Evolutionary conservation across 257 asterid genomes (phyloP).

Genomic region (Fraxinus anomala): DNA sequence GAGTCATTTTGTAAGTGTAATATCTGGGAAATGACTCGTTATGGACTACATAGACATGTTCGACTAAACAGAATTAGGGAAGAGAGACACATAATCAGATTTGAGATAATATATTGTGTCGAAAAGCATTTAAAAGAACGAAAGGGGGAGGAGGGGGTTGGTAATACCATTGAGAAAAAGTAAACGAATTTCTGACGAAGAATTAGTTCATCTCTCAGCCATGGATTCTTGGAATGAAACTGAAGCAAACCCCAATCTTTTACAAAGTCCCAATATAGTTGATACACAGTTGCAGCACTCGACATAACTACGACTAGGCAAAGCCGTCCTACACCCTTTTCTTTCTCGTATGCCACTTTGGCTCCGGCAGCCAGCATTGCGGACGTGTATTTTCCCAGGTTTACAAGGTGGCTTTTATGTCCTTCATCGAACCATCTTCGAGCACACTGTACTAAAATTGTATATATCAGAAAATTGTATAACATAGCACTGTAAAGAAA

Average conservation of each 20-base stretch:
- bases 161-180: constrained; percentile 76
- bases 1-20: background rate
- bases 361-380: constrained; percentile 98
- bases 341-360: constrained; percentile 88
- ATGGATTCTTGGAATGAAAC: constrained; percentile 77
- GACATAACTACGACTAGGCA: constrained; percentile 65
- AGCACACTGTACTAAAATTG: constrained; percentile 61
- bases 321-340: constrained; percentile 68
- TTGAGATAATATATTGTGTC: background rate
- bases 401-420: constrained; percentile 70
- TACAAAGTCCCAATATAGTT: constrained; percentile 92
- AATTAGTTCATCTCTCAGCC: constrained; percentile 88
- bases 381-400: constrained; percentile 87
- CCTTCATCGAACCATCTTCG: constrained; percentile 97
- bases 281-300: constrained; percentile 78
- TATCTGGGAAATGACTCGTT: background rate
- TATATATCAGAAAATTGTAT: background rate
- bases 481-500: too few relatives aligned
- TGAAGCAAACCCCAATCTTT: constrained; percentile 96
- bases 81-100: background rate
- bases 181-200: constrained; percentile 61
- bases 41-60: background rate
- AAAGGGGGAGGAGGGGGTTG: background rate
- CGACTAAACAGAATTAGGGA: background rate
- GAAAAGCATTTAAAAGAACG: background rate